Evolutionary conservation across 371 early-diverging fungal species (phyloP).

Genomic region (Umbelopsis sp.): DNA sequence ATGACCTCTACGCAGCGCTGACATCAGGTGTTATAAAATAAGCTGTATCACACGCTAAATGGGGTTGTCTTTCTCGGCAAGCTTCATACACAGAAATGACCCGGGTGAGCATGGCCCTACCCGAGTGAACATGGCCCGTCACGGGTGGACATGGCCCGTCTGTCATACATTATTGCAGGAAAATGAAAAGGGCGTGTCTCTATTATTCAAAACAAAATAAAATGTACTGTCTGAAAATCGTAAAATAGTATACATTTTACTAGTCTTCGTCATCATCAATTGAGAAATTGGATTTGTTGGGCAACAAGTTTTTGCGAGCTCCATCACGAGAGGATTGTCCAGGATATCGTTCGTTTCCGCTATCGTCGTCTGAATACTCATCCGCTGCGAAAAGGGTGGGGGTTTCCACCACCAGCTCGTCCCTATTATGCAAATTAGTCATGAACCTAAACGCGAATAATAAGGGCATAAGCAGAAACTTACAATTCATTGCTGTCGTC

Average conservation of each 20-base stretch:
- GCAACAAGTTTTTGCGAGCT: not conserved
- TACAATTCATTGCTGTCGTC: conserved; percentile 55
- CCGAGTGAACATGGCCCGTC: too few species aligned
- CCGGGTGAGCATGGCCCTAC: too few species aligned
- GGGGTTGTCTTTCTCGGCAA: too few species aligned
- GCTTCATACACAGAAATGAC: too few species aligned
- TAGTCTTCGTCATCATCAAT: conserved; percentile 10
- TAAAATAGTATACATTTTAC: not conserved
- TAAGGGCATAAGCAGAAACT: conserved; percentile 17
- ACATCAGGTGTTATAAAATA: too few species aligned
- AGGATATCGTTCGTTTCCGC: not conserved
- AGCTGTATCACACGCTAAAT: too few species aligned
- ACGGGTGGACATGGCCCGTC: too few species aligned
- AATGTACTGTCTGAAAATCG: too few species aligned
- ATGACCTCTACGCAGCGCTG: too few species aligned
- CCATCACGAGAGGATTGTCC: not conserved
- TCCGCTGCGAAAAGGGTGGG: conserved; percentile 50
- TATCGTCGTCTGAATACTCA: conserved; percentile 33
- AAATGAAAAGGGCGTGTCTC: not conserved
- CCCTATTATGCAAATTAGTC: conserved; percentile 27
- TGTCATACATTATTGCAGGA: not conserved
- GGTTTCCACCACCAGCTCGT: conserved; percentile 50
- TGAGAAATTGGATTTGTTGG: not conserved
- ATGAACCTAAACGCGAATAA: too few species aligned
- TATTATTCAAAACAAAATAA: not conserved